Conservation (phyloP, 2,329 filamentous ascomycete species). For the Pseudocercospora pini-densiflorae region DNA sequence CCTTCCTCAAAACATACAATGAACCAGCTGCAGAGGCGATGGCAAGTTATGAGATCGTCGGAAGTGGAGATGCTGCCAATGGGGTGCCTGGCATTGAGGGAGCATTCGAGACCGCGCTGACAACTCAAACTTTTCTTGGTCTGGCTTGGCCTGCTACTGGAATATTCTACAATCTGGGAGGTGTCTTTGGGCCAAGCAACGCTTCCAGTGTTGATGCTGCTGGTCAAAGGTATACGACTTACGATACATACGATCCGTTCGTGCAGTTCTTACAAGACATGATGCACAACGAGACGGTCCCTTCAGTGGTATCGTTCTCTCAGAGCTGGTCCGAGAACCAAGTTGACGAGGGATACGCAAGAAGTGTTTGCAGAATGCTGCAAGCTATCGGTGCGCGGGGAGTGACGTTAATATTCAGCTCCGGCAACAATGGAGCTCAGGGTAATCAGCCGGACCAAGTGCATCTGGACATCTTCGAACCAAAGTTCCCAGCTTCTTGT, state of each 20-base stretch:
- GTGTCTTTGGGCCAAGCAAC: slow-evolving; percentile 23
- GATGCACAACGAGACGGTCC: slow-evolving; percentile 24
- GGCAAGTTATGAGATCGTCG: slow-evolving; percentile 19
- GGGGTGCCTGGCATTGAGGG: neutral
- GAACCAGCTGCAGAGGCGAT: slow-evolving; percentile 16
- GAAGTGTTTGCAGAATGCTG: slow-evolving; percentile 65
- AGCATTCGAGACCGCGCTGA: slow-evolving; percentile 22
- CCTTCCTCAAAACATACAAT: slow-evolving; percentile 23
- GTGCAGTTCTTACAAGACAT: slow-evolving; percentile 25
- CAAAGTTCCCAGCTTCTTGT: slow-evolving; percentile 49
- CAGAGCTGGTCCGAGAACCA: slow-evolving; percentile 21
- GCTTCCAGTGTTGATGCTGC: neutral
- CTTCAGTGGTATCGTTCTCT: slow-evolving; percentile 26
- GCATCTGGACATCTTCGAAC: slow-evolving; percentile 5
- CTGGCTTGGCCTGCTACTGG: slow-evolving; percentile 23
- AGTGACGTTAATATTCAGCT: slow-evolving; percentile 64
- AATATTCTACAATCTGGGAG: slow-evolving; percentile 24
- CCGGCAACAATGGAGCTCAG: slow-evolving; percentile 59
- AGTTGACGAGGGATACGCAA: slow-evolving; percentile 54
- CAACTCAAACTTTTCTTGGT: slow-evolving; percentile 21
- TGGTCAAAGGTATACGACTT: neutral
- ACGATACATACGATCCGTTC: slow-evolving; percentile 23
- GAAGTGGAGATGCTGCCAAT: slow-evolving; percentile 8
- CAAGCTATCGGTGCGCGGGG: slow-evolving; percentile 68
- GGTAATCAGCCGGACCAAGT: slow-evolving; percentile 14